Conservation (phyloP, 1,284 basidiomycete genomes). For the Tilletiopsis washingtonensis region DNA sequence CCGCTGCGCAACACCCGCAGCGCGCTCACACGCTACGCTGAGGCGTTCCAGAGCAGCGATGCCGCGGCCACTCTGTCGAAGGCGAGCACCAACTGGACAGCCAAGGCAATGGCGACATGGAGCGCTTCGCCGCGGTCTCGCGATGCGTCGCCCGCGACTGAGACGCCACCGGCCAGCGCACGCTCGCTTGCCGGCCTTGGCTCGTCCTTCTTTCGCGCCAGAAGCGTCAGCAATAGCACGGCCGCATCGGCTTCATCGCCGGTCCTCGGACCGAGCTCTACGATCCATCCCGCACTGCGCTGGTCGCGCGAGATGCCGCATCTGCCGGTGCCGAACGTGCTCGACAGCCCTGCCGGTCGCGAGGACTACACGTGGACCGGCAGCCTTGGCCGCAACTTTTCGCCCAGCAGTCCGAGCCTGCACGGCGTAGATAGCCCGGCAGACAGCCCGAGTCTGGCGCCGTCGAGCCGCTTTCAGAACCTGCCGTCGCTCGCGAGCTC, state of each 20-base stretch:
- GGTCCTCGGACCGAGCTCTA: background rate
- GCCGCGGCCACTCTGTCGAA: slow-evolving; percentile 42
- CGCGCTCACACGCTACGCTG: slow-evolving; percentile 4
- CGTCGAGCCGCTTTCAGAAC: slow-evolving; percentile 12
- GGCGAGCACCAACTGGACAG: slow-evolving; percentile 38
- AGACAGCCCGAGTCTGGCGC: slow-evolving; percentile 17
- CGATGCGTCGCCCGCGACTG: slow-evolving; percentile 5
- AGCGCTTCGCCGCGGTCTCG: slow-evolving; percentile 13
- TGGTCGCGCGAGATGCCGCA: slow-evolving; percentile 37
- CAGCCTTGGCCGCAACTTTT: slow-evolving; percentile 17
- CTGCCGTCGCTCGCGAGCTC: slow-evolving; percentile 10
- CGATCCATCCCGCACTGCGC: slow-evolving; percentile 10
- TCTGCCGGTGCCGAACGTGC: slow-evolving; percentile 33
- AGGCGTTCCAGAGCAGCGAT: slow-evolving; percentile 40
- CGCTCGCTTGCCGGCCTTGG: background rate
- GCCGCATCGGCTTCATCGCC: slow-evolving; percentile 4
- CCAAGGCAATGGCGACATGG: slow-evolving; percentile 35
- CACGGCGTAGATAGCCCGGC: slow-evolving; percentile 11
- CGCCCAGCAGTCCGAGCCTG: slow-evolving; percentile 3
- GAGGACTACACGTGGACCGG: slow-evolving; percentile 22
- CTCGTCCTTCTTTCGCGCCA: slow-evolving; percentile 10
- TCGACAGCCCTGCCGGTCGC: slow-evolving; percentile 25
- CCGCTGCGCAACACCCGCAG: too few species aligned
- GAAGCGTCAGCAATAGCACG: slow-evolving; percentile 11
- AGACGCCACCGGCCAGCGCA: slow-evolving; percentile 3